phyloP scores from a whole-genome alignment of 176 grass and related monocot species.

The Microstegium vimineum region DNA sequence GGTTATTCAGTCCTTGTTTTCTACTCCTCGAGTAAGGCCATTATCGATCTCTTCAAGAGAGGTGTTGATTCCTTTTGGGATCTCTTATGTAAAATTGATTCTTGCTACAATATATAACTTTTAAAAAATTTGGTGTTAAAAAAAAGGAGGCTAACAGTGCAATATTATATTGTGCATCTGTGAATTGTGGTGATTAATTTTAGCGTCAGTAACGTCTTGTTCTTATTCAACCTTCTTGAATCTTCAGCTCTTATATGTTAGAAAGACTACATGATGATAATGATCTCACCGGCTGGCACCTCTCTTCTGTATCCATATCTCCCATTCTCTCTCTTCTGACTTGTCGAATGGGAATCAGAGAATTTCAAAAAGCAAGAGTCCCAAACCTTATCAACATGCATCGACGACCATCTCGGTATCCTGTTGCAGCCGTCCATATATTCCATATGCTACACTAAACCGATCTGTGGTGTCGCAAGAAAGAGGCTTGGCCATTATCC shows the following conservation, averaged over 20 bases:
- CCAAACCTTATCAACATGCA: conserved; percentile 28
- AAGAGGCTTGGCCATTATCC: conserved; percentile 5
- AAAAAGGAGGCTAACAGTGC: too few relatives aligned
- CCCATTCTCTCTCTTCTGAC: conserved; percentile 34
- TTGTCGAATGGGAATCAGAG: conserved; percentile 27
- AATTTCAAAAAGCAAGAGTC: conserved; percentile 23
- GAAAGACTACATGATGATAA: conserved; percentile 8
- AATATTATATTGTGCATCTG: too few relatives aligned
- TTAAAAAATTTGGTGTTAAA: too few relatives aligned
- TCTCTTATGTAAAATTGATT: too few relatives aligned
- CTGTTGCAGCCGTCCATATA: conserved; percentile 28
- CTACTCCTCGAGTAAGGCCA: too few relatives aligned
- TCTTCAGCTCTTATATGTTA: background rate
- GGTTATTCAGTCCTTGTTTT: too few relatives aligned
- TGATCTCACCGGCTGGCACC: background rate
- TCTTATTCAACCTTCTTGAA: background rate
- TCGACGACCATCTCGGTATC: background rate
- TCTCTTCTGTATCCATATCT: background rate
- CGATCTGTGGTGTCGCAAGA: conserved; percentile 25
- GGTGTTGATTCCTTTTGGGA: too few relatives aligned
- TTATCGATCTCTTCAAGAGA: too few relatives aligned
- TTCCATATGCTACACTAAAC: conserved; percentile 38
- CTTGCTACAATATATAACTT: too few relatives aligned
- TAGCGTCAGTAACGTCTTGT: background rate
- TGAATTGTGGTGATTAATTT: background rate